These are phyloP conservation scores for Neofusicoccum umdonicola DNA, from an alignment of 2,329 filamentous ascomycete genomes.

Conservation along the genomic window DNA sequence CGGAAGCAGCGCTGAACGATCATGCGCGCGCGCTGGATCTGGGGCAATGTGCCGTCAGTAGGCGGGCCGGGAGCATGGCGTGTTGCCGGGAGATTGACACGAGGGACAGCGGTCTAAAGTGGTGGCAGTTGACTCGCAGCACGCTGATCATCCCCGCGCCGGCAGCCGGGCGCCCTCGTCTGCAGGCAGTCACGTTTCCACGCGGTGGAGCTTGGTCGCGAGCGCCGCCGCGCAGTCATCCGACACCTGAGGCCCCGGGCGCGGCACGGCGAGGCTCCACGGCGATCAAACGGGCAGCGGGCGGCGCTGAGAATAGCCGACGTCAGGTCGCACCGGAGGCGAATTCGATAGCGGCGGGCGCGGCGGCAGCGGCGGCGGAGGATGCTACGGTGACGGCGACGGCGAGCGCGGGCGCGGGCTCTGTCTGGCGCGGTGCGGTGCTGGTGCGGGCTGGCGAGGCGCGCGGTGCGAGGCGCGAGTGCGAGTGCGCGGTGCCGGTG, in stretches of 20 bases:
- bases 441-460: too few relatives aligned
- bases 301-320: constrained; percentile 2
- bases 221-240: constrained; percentile 7
- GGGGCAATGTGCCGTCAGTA: constrained; percentile 14
- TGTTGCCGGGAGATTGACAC: constrained; percentile 12
- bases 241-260: not conserved
- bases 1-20: constrained; percentile 3
- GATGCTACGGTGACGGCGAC: not conserved
- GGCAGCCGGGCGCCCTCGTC: constrained; percentile 5
- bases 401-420: not conserved
- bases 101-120: constrained; percentile 7
- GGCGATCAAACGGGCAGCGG: constrained; percentile 14
- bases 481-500: not conserved
- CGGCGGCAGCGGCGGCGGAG: not conserved
- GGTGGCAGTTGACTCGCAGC: constrained; percentile 12
- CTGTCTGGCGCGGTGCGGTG: too few relatives aligned
- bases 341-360: not conserved
- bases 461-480: too few relatives aligned
- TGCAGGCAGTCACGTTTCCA: constrained; percentile 8
- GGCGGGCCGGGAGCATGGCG: constrained; percentile 14
- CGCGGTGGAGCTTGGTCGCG: constrained; percentile 8
- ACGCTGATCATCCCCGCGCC: constrained; percentile 14
- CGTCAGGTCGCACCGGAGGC: not conserved
- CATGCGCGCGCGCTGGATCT: constrained; percentile 15
- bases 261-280: constrained; percentile 3